Percentiles rank a stretch among this genome's conserved stretches.
Evolutionary conservation across 768 basidiomycete species (phyloP).

Genomic region (Lentinula detonsa): DNA sequence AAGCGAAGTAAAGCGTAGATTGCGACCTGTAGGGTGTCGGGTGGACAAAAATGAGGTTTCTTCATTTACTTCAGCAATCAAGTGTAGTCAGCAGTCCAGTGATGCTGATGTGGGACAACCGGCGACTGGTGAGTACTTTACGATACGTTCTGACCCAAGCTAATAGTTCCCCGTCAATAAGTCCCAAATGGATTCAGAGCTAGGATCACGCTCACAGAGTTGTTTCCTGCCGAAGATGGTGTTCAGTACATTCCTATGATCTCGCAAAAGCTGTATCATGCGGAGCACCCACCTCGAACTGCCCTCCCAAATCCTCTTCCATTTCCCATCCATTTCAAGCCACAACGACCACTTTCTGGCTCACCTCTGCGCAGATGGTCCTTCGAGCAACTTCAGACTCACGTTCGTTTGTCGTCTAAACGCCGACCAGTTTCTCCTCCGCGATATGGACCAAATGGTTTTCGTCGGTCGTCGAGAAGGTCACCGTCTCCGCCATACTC

Average conservation of each 20-base stretch:
- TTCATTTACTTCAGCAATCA: slow-evolving; percentile 26
- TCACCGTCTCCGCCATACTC: not conserved
- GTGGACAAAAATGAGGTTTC: slow-evolving; percentile 36
- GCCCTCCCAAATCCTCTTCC: slow-evolving; percentile 26
- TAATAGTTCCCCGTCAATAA: not conserved
- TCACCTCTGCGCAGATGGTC: slow-evolving; percentile 23
- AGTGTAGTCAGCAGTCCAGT: not conserved
- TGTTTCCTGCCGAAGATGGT: slow-evolving; percentile 13
- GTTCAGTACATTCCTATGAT: slow-evolving; percentile 37
- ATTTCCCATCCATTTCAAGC: slow-evolving; percentile 27
- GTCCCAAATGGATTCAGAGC: slow-evolving; percentile 6
- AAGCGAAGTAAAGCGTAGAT: slow-evolving; percentile 8
- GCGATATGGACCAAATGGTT: slow-evolving; percentile 1
- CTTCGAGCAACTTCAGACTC: not conserved
- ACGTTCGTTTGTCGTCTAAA: not conserved
- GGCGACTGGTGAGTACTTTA: slow-evolving; percentile 5
- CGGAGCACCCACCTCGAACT: slow-evolving; percentile 13
- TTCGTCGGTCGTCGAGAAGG: not conserved
- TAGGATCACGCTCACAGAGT: slow-evolving; percentile 1
- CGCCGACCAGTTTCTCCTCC: slow-evolving; percentile 3
- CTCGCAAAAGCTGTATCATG: slow-evolving; percentile 23
- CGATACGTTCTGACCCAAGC: not conserved
- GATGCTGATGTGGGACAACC: not conserved
- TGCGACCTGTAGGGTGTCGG: slow-evolving; percentile 36
- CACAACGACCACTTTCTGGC: slow-evolving; percentile 34